A percentile compares a stretch with the other conserved stretches of the same genome.
Evolutionary conservation across 1,284 basidiomycete species (phyloP).

Genomic region (Gomphus sp.): DNA sequence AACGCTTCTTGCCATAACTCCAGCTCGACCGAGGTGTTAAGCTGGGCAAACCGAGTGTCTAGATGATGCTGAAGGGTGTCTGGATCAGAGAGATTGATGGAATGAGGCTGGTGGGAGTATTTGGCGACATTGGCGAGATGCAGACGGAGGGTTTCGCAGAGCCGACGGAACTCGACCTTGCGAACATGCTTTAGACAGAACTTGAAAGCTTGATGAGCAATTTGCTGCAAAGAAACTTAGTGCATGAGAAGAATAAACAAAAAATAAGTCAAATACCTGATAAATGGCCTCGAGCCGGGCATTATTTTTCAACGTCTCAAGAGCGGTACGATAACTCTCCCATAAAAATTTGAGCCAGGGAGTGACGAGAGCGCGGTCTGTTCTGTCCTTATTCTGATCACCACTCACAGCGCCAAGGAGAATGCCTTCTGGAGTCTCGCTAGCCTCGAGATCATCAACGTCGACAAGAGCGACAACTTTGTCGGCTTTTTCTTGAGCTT

Average conservation of each 20-base stretch:
- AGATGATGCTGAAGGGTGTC: slow-evolving; percentile 96
- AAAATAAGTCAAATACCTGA: slow-evolving; percentile 52
- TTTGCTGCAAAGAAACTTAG: slow-evolving; percentile 47
- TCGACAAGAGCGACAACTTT: slow-evolving; percentile 55
- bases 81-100: slow-evolving; percentile 96
- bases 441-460: slow-evolving; percentile 85
- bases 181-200: slow-evolving; percentile 94
- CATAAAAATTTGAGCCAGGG: slow-evolving; percentile 98
- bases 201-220: slow-evolving; percentile 94
- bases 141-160: slow-evolving; percentile 94
- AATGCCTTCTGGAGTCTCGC: slow-evolving; percentile 89
- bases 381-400: slow-evolving; percentile 91
- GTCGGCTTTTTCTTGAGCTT: slow-evolving; percentile 80
- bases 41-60: slow-evolving; percentile 96
- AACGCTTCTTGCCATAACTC: slow-evolving; percentile 99
- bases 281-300: slow-evolving; percentile 91
- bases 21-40: slow-evolving; percentile 96
- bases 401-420: slow-evolving; percentile 83
- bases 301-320: slow-evolving; percentile 97
- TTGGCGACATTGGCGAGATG: slow-evolving; percentile 95
- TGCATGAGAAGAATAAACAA: background rate
- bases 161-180: slow-evolving; percentile 95
- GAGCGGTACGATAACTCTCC: slow-evolving; percentile 95
- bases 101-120: slow-evolving; percentile 90
- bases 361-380: slow-evolving; percentile 91